Evolutionary conservation across 345 rosid genomes (phyloP), one percentile per base, ranked within the genome.

Genomic region (Bruguiera gymnorhiza): DNA sequence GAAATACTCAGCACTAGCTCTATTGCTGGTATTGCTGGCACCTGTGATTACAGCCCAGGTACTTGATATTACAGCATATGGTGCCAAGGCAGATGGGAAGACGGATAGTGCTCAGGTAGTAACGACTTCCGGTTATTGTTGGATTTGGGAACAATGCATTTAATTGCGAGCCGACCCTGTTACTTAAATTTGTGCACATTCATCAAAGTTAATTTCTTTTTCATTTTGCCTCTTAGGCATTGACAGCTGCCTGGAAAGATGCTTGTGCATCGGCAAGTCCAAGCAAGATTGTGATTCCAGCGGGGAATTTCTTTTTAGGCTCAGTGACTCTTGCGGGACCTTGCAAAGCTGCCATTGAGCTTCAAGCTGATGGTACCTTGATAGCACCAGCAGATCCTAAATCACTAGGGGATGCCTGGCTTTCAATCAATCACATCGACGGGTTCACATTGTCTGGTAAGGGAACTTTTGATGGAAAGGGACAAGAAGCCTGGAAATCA

Each of bases 381-480:
- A 76, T 48, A 70, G 88, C 95, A 24, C 78, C 81, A 2, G 62
- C 68, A 1, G 83, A 82, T 46, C 70, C 80, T 5, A 62, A 63
- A 16, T 37, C 50, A 37, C 66, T 80, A 57, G 77, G 48, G 60
- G 69, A 70, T 7, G 79, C 74, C 59, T 91, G 95, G 95, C 60
- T 91, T 55, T 15, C 67, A 18, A 76, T 91, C 70, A 24, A 61
- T 16, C 56, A 73, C 54, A 48, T 91, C 4, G 70, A 82, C 15
- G 63, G 61, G 1, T 67, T 91, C 55, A 81, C 78, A 0, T 9
- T 89, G 30, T 67, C 73, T 9, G 95, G 91, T 2, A 81, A 81
- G 10, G 91, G 97, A 30, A 73, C 79, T 21, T 83, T 91, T 56
- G 88, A 91, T 30, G 97, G 95, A 23, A 82, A 83, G 68, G 91